These are phyloP conservation scores for Cladosporium sp. DNA, from an alignment of 2,329 filamentous ascomycete species.

Conservation along the genomic window DNA sequence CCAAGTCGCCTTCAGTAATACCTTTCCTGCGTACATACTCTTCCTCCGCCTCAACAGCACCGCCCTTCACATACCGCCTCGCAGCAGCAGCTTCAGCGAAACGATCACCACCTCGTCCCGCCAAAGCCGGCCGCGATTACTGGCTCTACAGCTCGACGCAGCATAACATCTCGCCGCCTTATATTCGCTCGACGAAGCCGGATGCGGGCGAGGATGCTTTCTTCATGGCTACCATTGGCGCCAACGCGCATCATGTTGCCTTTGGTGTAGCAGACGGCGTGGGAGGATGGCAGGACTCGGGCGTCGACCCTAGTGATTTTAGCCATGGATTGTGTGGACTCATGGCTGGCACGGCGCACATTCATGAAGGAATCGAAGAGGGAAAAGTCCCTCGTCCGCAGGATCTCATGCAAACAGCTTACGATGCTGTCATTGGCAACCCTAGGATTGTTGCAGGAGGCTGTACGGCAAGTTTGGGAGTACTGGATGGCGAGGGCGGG, in stretches of 20 bases:
- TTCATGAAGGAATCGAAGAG: slow-evolving; percentile 39
- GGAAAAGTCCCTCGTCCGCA: slow-evolving; percentile 45
- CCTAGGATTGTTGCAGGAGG: slow-evolving; percentile 72
- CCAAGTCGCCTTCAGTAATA: slow-evolving; percentile 4
- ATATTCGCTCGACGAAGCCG: slow-evolving; percentile 47
- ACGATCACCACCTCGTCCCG: slow-evolving; percentile 29
- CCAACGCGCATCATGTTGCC: slow-evolving; percentile 65
- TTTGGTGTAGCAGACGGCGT: slow-evolving; percentile 93
- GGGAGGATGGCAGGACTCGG: slow-evolving; percentile 88
- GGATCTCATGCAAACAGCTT: slow-evolving; percentile 74
- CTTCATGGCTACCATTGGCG: slow-evolving; percentile 73
- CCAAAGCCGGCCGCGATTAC: slow-evolving; percentile 49
- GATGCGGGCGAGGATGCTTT: slow-evolving; percentile 92
- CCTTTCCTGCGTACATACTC: slow-evolving; percentile 12
- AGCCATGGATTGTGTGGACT: slow-evolving; percentile 89
- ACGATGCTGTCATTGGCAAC: slow-evolving; percentile 75
- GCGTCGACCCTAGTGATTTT: slow-evolving; percentile 91
- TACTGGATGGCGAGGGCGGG: slow-evolving; percentile 67
- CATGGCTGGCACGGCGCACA: slow-evolving; percentile 60
- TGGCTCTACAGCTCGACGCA: slow-evolving; percentile 33
- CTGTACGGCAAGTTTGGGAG: slow-evolving; percentile 85
- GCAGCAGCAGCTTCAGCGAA: slow-evolving; percentile 35
- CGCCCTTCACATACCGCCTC: slow-evolving; percentile 34
- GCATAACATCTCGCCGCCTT: slow-evolving; percentile 44
- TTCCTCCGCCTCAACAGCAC: neutral